These are phyloP conservation scores for Pseudogymnoascus sp. DNA, from an alignment of 2,329 filamentous ascomycete genomes.

Conservation along the genomic window DNA sequence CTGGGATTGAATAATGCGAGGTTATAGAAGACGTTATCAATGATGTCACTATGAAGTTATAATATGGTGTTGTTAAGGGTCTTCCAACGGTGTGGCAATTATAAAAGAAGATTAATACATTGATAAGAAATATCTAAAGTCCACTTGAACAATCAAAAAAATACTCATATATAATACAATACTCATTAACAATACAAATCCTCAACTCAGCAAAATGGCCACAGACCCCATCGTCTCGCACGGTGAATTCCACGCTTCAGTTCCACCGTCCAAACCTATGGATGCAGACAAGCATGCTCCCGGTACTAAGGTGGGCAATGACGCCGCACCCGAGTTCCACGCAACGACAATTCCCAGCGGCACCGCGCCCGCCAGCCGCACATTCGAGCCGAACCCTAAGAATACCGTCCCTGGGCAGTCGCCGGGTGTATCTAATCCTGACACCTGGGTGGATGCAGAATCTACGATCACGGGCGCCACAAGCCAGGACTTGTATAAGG, in stretches of 20 bases:
- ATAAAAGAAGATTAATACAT: neutral
- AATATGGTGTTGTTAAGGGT: neutral
- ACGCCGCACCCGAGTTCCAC: slow-evolving; percentile 53
- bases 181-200: neutral
- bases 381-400: neutral
- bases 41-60: neutral
- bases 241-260: slow-evolving; percentile 47
- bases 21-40: neutral
- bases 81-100: neutral
- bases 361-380: slow-evolving; percentile 43
- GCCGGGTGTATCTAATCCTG: neutral
- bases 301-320: slow-evolving; percentile 52
- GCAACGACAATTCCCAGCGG: slow-evolving; percentile 53
- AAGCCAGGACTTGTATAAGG: neutral
- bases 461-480: neutral
- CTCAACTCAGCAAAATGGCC: neutral
- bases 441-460: neutral
- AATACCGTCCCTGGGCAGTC: neutral
- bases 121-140: neutral
- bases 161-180: neutral
- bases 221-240: slow-evolving; percentile 45
- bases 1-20: neutral
- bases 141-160: neutral
- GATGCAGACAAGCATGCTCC: slow-evolving; percentile 50
- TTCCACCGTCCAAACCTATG: slow-evolving; percentile 43